Evolutionary conservation across 495 filamentous ascomycete genomes (phyloP), one percentile per base, ranked within the genome.

Genomic region (Aspergillus nanangensis): DNA sequence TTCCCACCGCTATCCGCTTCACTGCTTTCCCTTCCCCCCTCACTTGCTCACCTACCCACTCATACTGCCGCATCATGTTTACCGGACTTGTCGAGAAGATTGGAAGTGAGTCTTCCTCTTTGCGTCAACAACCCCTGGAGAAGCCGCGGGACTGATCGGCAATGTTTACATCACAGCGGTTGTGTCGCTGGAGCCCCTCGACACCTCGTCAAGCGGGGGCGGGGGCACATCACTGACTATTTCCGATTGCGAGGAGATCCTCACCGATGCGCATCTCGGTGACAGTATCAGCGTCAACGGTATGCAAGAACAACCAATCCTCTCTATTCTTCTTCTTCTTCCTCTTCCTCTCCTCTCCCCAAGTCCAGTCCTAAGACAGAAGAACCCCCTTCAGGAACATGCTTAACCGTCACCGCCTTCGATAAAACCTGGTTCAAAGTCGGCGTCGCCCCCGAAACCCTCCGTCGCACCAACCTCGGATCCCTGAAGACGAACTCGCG

Each of bases 51-150:
- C 55, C 50, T 37, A 23, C 23, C 33, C 38, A 31, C 23, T 21
- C 15, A 35, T 38, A 31, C 36, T 19, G 3, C 34, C 9, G 37
- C 61, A 79, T 40, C 36, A 98, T 98, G 93, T 98, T 98, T 63
- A 98, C 93, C 40, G 93, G 93, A 49, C 87, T 99, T 48, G 88
- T 99, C 32, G 94, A 99, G 72, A 86, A 81, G 38, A 87, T 97
- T 36, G 94, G 94, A 66, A 89, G 94, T 94, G 69, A 68, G 79
- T 47, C 29, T 11, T 20, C 2, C 33, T 19, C 33, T 20, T 17
- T 15, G 15, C 8, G 4, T 35, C 7, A 1, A 24, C n/a, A 38
- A 14, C 2, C 1, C 15, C 38, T 35, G n/a, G 47, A 51, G n/a
- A 3, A 27, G 25, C 25, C 11, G 9, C 20, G 2, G 21, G 22